phyloP scores from a whole-genome alignment of 2,329 filamentous ascomycete genomes.

The Cladosporium sp. region DNA sequence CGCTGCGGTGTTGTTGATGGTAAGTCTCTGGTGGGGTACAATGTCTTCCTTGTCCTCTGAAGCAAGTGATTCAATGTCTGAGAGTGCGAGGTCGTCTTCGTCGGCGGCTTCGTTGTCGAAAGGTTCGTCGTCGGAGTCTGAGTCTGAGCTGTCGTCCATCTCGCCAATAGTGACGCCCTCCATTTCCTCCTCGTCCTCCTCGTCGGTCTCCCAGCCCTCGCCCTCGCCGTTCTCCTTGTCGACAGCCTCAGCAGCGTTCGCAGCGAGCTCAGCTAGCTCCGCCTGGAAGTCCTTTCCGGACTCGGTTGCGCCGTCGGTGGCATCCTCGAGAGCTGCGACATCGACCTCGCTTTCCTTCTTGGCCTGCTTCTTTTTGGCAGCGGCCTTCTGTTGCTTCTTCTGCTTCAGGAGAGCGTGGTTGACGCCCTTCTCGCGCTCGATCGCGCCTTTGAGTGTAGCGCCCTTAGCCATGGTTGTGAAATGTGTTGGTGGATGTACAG shows the following conservation, averaged over 20 bases:
- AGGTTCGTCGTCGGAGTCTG: conserved; percentile 46
- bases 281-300: conserved; percentile 25
- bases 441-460: conserved; percentile 54
- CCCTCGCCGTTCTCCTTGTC: conserved; percentile 32
- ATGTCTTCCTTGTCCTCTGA: conserved; percentile 84
- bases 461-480: conserved; percentile 47
- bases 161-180: conserved; percentile 37
- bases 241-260: conserved; percentile 34
- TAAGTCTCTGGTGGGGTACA: conserved; percentile 85
- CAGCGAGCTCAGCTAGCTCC: conserved; percentile 25
- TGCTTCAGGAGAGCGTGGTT: conserved; percentile 73
- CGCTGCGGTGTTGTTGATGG: conserved; percentile 94
- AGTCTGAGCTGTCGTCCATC: conserved; percentile 28
- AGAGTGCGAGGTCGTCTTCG: conserved; percentile 85
- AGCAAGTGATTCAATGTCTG: conserved; percentile 75
- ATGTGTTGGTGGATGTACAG: conserved; percentile 9
- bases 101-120: conserved; percentile 66
- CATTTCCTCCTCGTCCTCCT: conserved; percentile 46
- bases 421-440: conserved; percentile 59
- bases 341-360: conserved; percentile 29
- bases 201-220: conserved; percentile 36
- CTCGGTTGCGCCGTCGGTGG: conserved; percentile 29
- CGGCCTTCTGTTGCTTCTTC: conserved; percentile 54
- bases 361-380: conserved; percentile 49
- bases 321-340: conserved; percentile 29